Percentiles rank a stretch among this genome's conserved stretches.
Evolutionary conservation across 2,329 filamentous ascomycete genomes (phyloP).

Genomic region (Colletotrichum kahawae): DNA sequence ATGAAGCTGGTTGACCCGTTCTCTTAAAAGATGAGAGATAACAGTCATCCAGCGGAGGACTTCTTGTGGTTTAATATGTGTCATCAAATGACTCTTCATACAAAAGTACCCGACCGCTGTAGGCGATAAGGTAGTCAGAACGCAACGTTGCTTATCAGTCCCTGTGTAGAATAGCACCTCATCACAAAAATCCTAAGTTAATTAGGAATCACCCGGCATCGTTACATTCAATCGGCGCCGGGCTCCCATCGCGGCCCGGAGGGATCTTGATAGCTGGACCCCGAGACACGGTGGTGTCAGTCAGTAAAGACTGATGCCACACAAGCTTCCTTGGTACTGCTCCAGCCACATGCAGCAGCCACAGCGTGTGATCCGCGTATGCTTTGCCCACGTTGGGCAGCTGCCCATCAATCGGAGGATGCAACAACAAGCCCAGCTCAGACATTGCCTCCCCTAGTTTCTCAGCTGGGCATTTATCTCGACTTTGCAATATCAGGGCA

Average conservation of each 20-base stretch:
- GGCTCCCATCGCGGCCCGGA: not conserved
- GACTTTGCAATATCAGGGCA: not conserved
- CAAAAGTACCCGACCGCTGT: not conserved
- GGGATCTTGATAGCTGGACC: not conserved
- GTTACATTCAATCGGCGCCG: not conserved
- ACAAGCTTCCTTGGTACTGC: not conserved
- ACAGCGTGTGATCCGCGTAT: not conserved
- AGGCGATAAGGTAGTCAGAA: not conserved
- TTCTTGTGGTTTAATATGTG: not conserved
- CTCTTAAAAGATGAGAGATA: rapidly evolving
- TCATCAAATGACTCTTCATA: not conserved
- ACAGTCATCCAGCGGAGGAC: not conserved
- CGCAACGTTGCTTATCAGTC: not conserved
- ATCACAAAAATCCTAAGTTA: not conserved
- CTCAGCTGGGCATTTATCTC: not conserved
- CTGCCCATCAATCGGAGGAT: not conserved
- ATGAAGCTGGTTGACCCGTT: rapidly evolving
- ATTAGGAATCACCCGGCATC: not conserved
- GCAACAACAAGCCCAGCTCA: not conserved
- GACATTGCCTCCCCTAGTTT: not conserved
- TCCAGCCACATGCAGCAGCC: not conserved
- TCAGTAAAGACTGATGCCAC: not conserved
- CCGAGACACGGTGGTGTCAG: not conserved
- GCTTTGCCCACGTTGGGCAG: not conserved
- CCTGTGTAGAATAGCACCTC: not conserved